A percentile compares a stretch with the other conserved stretches of the same genome.
Evolutionary conservation across 257 asterid genomes (phyloP).

Genomic region (Solanum clarkiae): DNA sequence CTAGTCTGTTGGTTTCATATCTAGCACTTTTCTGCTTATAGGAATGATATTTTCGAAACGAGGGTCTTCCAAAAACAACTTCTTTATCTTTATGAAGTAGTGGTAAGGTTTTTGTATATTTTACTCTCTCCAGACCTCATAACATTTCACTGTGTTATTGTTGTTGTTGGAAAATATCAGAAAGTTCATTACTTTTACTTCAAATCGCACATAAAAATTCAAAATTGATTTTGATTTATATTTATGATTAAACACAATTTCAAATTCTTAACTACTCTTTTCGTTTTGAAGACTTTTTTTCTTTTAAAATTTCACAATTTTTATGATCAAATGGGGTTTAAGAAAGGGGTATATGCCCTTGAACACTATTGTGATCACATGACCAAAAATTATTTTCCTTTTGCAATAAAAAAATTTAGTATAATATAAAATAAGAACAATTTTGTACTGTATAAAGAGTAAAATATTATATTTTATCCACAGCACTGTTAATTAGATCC

Average conservation of each 20-base stretch:
- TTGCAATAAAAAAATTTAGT: background rate
- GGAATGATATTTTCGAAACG: too few species aligned
- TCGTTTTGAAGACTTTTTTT: too few species aligned
- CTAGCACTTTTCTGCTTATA: too few species aligned
- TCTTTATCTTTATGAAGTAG: too few species aligned
- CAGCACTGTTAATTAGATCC: background rate
- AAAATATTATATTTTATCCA: background rate
- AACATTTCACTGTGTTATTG: too few species aligned
- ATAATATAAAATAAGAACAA: background rate
- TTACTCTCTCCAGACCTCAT: too few species aligned
- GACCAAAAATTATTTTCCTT: background rate
- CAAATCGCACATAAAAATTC: too few species aligned
- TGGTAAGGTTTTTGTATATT: too few species aligned
- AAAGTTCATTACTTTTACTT: background rate
- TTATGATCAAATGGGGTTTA: background rate
- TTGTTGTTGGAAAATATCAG: too few species aligned
- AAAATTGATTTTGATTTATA: background rate
- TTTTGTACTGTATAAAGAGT: background rate
- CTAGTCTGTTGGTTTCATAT: too few species aligned
- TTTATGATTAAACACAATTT: background rate
- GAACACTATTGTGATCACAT: background rate
- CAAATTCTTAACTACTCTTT: background rate
- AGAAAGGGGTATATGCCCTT: background rate
- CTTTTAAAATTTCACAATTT: background rate
- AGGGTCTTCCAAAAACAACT: too few species aligned